These are phyloP conservation scores for Verbascum thapsus DNA, from an alignment of 257 asterid genomes.

Conservation along the genomic window DNA sequence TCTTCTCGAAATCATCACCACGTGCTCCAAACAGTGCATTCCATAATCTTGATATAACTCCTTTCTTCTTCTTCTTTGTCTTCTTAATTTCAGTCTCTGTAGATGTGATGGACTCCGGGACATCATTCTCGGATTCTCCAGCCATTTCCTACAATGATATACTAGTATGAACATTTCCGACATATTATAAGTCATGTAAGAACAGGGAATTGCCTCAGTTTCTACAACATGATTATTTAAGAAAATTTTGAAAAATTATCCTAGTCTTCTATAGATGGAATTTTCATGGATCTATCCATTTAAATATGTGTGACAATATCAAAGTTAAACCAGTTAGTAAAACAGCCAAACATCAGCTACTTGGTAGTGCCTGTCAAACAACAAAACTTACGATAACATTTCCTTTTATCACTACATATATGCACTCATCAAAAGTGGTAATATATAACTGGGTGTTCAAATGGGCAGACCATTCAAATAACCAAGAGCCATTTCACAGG, in stretches of 20 bases:
- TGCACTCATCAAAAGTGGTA: background rate
- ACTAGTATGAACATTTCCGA: background rate
- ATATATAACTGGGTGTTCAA: background rate
- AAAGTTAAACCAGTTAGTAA: background rate
- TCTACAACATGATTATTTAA: background rate
- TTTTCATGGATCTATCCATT: slow-evolving; percentile 5
- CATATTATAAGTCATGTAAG: slow-evolving; percentile 9
- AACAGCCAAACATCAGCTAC: background rate
- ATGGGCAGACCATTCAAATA: background rate
- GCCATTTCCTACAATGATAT: slow-evolving; percentile 51
- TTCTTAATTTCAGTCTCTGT: slow-evolving; percentile 47
- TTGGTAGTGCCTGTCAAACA: background rate
- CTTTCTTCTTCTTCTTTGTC: slow-evolving; percentile 67
- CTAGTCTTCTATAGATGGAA: slow-evolving; percentile 3
- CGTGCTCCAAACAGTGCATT: slow-evolving; percentile 58
- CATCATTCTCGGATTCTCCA: slow-evolving; percentile 53
- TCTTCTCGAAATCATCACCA: slow-evolving; percentile 84
- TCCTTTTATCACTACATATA: background rate
- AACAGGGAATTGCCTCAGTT: background rate
- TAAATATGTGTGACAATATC: background rate
- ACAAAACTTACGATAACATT: background rate
- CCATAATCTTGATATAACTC: slow-evolving; percentile 76
- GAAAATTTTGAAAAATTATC: background rate
- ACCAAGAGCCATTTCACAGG: no score
- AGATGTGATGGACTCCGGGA: slow-evolving; percentile 43